phyloP scores from a whole-genome alignment of 1,284 basidiomycete species.

The Boletus semigastroideus region DNA sequence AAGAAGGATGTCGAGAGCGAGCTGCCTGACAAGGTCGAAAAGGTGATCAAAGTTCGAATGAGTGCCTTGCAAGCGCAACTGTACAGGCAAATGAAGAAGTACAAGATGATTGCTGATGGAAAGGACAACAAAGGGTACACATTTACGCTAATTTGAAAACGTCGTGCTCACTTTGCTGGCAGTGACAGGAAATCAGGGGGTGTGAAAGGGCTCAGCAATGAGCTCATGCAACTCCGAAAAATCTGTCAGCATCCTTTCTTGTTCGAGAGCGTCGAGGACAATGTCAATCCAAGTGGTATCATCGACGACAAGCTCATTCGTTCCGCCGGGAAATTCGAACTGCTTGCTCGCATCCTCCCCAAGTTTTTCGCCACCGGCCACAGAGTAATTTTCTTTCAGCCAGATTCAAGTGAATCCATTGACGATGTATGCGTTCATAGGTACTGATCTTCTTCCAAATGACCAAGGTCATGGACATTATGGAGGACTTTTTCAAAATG shows the following conservation, averaged over 20 bases:
- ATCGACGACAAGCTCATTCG: slow-evolving; percentile 88
- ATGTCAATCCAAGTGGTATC: slow-evolving; percentile 79
- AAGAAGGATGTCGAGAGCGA: slow-evolving; percentile 99
- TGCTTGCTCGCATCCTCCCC: slow-evolving; percentile 91
- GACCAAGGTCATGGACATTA: slow-evolving; percentile 99
- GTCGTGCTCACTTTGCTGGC: slow-evolving; percentile 6
- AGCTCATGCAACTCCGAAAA: slow-evolving; percentile 98
- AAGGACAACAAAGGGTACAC: slow-evolving; percentile 69
- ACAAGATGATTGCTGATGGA: slow-evolving; percentile 93
- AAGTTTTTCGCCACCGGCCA: slow-evolving; percentile 94
- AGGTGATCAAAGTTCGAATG: slow-evolving; percentile 99
- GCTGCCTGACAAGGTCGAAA: slow-evolving; percentile 98
- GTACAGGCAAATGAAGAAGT: slow-evolving; percentile 99
- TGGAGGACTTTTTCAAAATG: slow-evolving; percentile 96
- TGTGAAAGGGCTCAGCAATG: slow-evolving; percentile 91
- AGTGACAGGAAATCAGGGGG: slow-evolving; percentile 62
- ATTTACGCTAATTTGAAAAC: background rate
- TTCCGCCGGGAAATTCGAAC: slow-evolving; percentile 91
- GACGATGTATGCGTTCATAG: slow-evolving; percentile 37
- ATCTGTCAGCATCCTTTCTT: slow-evolving; percentile 98
- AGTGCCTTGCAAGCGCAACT: slow-evolving; percentile 91
- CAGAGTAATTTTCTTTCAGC: slow-evolving; percentile 54
- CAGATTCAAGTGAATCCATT: background rate
- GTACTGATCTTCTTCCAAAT: slow-evolving; percentile 99
- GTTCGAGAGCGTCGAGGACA: slow-evolving; percentile 94